Conservation (phyloP, 2,329 filamentous ascomycete genomes). For the Cryphonectria japonica region DNA sequence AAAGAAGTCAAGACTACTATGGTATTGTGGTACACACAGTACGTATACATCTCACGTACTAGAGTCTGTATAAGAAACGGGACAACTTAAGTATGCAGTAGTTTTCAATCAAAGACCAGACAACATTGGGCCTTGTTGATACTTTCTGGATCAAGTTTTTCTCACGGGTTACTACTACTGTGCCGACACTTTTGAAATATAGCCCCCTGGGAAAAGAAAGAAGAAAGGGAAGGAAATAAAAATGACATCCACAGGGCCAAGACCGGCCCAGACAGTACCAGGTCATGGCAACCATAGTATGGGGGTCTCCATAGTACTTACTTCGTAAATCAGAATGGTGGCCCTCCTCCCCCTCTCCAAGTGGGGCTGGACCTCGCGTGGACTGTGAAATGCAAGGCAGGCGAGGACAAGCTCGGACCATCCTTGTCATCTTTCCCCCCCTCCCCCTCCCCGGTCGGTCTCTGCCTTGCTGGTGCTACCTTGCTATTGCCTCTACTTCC, state of each 20-base stretch:
- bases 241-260: neutral
- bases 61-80: neutral
- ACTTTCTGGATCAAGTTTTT: neutral
- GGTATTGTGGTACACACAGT: neutral
- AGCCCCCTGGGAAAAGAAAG: neutral
- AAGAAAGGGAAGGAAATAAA: neutral
- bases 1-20: neutral
- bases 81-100: too few species aligned
- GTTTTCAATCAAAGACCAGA: too few species aligned
- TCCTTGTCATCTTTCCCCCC: neutral
- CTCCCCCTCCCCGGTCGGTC: neutral
- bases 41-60: neutral
- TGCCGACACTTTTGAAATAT: neutral
- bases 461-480: conserved; percentile 5
- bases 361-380: conserved; percentile 8
- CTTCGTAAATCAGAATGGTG: neutral
- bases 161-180: too few species aligned
- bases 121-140: neutral
- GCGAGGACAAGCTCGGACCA: conserved; percentile 4
- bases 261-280: neutral
- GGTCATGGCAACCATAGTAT: neutral
- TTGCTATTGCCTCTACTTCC: conserved; percentile 6
- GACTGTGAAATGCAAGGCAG: conserved; percentile 2
- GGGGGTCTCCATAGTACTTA: neutral
- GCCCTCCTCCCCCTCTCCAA: neutral